These are phyloP conservation scores for Hippophae tibetana DNA, from an alignment of 306 rosid species.

Conservation along the genomic window DNA sequence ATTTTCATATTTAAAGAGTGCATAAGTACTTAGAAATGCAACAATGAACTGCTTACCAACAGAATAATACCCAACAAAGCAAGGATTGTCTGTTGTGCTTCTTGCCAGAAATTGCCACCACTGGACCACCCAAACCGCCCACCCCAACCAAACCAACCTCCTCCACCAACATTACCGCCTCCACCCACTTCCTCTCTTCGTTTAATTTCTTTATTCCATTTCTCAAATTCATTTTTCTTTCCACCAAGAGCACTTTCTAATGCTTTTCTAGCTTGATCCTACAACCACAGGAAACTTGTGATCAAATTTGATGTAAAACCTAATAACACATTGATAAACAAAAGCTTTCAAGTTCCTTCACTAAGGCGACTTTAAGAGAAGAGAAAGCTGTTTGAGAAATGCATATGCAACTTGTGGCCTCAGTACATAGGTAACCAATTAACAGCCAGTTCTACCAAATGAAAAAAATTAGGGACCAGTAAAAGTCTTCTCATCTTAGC, in stretches of 20 bases:
- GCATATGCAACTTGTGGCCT: background rate
- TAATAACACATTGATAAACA: background rate
- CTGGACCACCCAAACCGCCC: constrained; percentile 80
- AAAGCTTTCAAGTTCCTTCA: background rate
- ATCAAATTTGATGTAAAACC: background rate
- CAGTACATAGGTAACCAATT: background rate
- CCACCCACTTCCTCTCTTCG: constrained; percentile 76
- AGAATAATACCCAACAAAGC: constrained; percentile 56
- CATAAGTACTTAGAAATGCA: constrained; percentile 5
- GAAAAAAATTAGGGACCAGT: no score
- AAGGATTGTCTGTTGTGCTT: constrained; percentile 67
- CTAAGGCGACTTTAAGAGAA: background rate
- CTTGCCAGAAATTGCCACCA: constrained; percentile 86
- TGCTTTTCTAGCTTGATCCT: constrained; percentile 93
- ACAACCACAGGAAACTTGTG: constrained; percentile 17
- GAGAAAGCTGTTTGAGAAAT: background rate
- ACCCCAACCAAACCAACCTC: constrained; percentile 95
- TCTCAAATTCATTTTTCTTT: constrained; percentile 77
- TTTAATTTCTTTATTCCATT: constrained; percentile 89
- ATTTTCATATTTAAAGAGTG: background rate
- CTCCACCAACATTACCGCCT: constrained; percentile 69
- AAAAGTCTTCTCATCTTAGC: no score
- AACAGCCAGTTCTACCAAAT: background rate
- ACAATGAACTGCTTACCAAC: constrained; percentile 43
- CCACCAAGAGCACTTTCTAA: constrained; percentile 92